These are phyloP conservation scores for Mrakia hoshinonis DNA, from an alignment of 768 basidiomycete genomes.

Conservation along the genomic window DNA sequence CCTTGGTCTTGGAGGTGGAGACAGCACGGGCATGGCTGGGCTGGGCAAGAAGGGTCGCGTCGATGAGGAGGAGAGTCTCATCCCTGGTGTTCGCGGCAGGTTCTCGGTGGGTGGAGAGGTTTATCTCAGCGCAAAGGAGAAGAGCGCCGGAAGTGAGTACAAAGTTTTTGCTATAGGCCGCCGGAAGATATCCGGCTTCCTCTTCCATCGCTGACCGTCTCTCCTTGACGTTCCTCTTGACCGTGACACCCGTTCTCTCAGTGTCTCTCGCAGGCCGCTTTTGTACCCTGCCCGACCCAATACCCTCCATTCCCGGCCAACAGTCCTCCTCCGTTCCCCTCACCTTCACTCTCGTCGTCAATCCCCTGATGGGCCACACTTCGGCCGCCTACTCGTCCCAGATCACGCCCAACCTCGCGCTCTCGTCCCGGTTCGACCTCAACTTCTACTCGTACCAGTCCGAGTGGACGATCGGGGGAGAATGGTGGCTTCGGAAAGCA, in stretches of 20 bases:
- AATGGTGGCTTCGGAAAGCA: constrained; percentile 76
- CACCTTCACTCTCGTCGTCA: constrained; percentile 86
- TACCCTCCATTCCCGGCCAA: not conserved
- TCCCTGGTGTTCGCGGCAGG: constrained; percentile 80
- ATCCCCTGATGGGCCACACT: constrained; percentile 91
- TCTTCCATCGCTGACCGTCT: not conserved
- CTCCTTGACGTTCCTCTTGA: not conserved
- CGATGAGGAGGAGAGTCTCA: constrained; percentile 88
- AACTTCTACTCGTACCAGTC: constrained; percentile 95
- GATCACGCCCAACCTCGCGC: constrained; percentile 69
- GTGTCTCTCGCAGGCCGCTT: constrained; percentile 93
- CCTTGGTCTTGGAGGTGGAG: constrained; percentile 31
- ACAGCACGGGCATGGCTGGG: constrained; percentile 41
- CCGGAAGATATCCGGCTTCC: not conserved
- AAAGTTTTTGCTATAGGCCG: not conserved
- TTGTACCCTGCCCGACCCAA: constrained; percentile 70
- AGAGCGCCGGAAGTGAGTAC: constrained; percentile 74
- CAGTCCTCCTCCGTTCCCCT: constrained; percentile 53
- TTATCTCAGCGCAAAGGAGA: constrained; percentile 86
- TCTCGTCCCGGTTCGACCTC: constrained; percentile 84
- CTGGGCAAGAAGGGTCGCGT: constrained; percentile 58
- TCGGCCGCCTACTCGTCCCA: constrained; percentile 85
- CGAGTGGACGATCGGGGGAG: constrained; percentile 89
- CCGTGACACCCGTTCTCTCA: constrained; percentile 36
- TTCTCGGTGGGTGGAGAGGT: constrained; percentile 87